Percentiles rank a stretch among this genome's conserved stretches.
These are phyloP conservation scores for Fusarium concolor DNA, from an alignment of 2,329 filamentous ascomycete genomes.

Conservation along the genomic window DNA sequence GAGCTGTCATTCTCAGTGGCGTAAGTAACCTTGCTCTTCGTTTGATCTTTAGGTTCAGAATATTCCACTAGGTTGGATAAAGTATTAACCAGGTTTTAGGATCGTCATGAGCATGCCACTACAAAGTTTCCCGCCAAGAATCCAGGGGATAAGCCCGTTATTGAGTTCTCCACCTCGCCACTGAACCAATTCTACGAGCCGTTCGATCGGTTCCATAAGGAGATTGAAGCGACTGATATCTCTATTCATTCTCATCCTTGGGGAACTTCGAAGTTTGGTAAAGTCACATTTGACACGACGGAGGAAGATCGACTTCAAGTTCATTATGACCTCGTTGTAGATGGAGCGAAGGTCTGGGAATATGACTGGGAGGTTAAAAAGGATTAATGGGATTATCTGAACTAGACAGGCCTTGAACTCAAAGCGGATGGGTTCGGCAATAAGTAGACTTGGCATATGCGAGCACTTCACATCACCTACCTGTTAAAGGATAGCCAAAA, in stretches of 20 bases:
- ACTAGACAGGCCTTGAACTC: not conserved
- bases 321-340: not conserved
- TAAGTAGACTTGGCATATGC: too few relatives aligned
- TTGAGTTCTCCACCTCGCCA: not conserved
- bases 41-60: not conserved
- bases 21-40: not conserved
- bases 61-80: fast-evolving
- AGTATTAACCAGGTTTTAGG: not conserved
- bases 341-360: not conserved
- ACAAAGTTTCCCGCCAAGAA: not conserved
- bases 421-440: not conserved
- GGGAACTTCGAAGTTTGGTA: not conserved
- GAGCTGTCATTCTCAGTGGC: not conserved
- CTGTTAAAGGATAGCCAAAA: too few relatives aligned
- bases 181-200: not conserved
- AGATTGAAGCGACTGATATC: not conserved
- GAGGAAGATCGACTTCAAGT: fast-evolving
- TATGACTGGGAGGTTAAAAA: not conserved
- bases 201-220: not conserved
- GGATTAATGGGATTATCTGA: not conserved
- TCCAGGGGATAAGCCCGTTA: not conserved
- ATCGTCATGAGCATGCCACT: not conserved
- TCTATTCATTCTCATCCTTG: not conserved
- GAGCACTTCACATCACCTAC: too few relatives aligned
- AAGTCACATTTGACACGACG: not conserved